Percentiles rank a stretch among this genome's conserved stretches.
phyloP scores from a whole-genome alignment of 208 protist species.

The Leishmania tarentolae region DNA sequence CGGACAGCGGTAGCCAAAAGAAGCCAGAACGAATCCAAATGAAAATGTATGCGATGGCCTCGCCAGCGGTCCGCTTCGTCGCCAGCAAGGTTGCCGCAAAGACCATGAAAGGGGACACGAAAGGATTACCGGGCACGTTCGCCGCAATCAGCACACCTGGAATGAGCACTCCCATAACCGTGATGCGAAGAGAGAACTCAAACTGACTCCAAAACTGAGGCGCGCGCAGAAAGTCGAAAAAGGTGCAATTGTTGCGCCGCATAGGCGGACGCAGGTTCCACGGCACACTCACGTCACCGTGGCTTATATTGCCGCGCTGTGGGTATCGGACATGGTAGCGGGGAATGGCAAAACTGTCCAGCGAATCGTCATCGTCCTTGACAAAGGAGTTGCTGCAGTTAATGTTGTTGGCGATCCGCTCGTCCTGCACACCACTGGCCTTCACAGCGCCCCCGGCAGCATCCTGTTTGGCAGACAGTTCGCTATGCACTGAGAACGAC shows the following conservation, averaged over 20 bases:
- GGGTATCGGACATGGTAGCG: slow-evolving; percentile 57
- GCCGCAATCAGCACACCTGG: slow-evolving; percentile 68
- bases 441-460: background rate
- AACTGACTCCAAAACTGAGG: slow-evolving; percentile 81
- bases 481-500: background rate
- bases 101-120: slow-evolving; percentile 67
- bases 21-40: slow-evolving; percentile 67
- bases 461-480: background rate
- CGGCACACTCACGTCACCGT: slow-evolving; percentile 58
- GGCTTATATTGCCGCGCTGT: slow-evolving; percentile 9
- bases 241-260: slow-evolving; percentile 36
- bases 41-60: slow-evolving; percentile 74
- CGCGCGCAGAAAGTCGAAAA: slow-evolving; percentile 65
- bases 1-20: slow-evolving; percentile 79
- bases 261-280: slow-evolving; percentile 59
- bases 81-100: slow-evolving; percentile 72
- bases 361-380: slow-evolving; percentile 38
- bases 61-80: slow-evolving; percentile 71
- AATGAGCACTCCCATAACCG: slow-evolving; percentile 60
- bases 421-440: slow-evolving; percentile 5
- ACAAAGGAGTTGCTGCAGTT: background rate
- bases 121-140: slow-evolving; percentile 46
- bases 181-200: slow-evolving; percentile 80
- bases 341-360: slow-evolving; percentile 75
- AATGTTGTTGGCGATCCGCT: slow-evolving; percentile 14